Base-by-base conservation (phyloP, 371 early-diverging fungal species). In the Sporodiniella umbellata region DNA sequence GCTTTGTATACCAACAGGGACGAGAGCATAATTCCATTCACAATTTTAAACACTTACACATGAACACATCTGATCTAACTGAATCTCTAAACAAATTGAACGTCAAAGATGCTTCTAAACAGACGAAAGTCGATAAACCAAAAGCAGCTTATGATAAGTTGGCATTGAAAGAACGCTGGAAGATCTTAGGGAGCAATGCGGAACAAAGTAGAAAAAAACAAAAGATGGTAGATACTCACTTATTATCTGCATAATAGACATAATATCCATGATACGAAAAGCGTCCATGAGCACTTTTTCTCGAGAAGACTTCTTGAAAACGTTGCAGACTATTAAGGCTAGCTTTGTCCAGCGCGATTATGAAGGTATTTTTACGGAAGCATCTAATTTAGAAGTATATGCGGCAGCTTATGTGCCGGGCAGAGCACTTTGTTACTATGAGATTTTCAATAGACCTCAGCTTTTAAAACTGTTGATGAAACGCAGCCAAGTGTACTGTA, bases 381-480 rank as follows among this genome's bases (percentile, higher is more conserved):
- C 85, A 0, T 56, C 56, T 22, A 83, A 88, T 46, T 64, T 93
- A 7, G 83, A 86, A 14, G 89, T 90, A 0, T 95, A 95, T 61
- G 83, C 87, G 22, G 90, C 93, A 1, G 86, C 86, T 10, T 95
- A 95, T 63, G 83, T 88, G 8, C 91, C 94, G 1, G 87, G 90
- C 10, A 81, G 96, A 18, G 87, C 94, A 1, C 60, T 95, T 17
- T 91, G 93, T 63, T 95, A 93, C 64, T 87, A 80, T 54, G 79
- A 86, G 51, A 65, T 93, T 17, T 88, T 94, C 51, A 60, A 64
- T 37, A 67, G 77, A 26, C 72, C 81, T 1, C 72, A 79, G 31
- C 49, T 92, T 21, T 52, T 75, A 30, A 64, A 59, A 22, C 62
- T 86, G 0, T 56, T 88, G 26, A 56, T 61, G 1, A 56, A 56